Evolutionary conservation across 352 stramenopile species (phyloP).

Genomic region (Pythium rhizo-oryzae): DNA sequence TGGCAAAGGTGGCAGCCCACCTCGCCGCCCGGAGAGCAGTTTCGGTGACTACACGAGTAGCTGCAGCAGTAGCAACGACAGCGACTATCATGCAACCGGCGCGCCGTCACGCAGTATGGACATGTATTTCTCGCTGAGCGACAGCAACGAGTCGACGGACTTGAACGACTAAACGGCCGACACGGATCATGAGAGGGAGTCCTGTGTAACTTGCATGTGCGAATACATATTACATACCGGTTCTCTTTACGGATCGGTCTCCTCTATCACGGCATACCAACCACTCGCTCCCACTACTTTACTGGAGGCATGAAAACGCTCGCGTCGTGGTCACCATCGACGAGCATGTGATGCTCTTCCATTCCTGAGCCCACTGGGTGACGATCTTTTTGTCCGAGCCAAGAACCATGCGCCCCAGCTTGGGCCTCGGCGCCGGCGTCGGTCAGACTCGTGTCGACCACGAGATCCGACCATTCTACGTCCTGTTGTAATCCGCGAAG

Average conservation of each 20-base stretch:
- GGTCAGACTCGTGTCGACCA: no score
- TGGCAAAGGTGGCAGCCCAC: neutral
- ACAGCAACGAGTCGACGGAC: conserved; percentile 12
- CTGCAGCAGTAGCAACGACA: neutral
- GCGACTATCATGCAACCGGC: neutral
- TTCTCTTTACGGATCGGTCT: no score
- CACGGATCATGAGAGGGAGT: no score
- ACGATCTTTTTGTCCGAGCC: no score
- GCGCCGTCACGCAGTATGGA: conserved; percentile 10
- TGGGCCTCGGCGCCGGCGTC: no score
- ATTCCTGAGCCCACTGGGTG: no score
- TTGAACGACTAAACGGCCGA: conserved; percentile 11
- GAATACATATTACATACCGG: neutral
- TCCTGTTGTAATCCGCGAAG: no score
- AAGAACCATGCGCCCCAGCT: no score
- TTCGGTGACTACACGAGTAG: neutral
- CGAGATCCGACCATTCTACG: no score
- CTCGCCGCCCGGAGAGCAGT: neutral
- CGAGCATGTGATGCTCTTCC: neutral
- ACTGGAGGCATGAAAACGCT: no score
- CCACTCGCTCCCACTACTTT: no score
- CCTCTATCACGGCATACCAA: neutral
- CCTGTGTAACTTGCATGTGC: neutral
- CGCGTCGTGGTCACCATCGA: neutral
- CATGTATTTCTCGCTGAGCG: conserved; percentile 18